A percentile compares a stretch with the other conserved stretches of the same genome.
Conservation (phyloP, 1,284 basidiomycete genomes). For the Cryptococcus sp. region DNA sequence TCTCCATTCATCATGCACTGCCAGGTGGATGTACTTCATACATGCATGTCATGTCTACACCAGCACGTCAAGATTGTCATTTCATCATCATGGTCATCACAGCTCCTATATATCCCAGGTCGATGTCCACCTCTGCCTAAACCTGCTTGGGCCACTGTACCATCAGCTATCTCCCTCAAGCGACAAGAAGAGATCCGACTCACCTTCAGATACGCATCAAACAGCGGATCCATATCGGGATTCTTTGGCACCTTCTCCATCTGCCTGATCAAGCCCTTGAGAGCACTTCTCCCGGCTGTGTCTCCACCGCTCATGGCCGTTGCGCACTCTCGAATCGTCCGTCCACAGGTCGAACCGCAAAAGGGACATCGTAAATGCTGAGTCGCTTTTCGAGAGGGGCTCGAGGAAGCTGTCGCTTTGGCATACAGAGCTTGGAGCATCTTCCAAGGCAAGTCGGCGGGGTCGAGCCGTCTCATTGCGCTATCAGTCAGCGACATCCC, state of each 20-base stretch:
- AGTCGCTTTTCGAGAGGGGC: not conserved
- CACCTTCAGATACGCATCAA: constrained; percentile 4
- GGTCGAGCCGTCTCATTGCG: constrained; percentile 2
- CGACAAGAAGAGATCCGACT: not conserved
- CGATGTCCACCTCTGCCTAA: no score
- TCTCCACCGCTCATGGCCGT: not conserved
- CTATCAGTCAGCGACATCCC: not conserved
- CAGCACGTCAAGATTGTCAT: no score
- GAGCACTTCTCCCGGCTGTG: not conserved
- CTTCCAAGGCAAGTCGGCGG: not conserved
- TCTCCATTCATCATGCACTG: not conserved
- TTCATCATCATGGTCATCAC: no score
- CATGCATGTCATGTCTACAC: no score
- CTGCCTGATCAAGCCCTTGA: not conserved
- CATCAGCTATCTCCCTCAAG: no score
- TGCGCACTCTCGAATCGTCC: constrained; percentile 23
- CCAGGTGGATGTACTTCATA: no score
- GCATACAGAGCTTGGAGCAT: constrained; percentile 2
- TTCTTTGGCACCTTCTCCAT: not conserved
- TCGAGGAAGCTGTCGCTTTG: not conserved
- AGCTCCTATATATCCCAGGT: no score
- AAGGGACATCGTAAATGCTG: constrained; percentile 12
- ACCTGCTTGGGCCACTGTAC: no score
- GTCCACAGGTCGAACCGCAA: constrained; percentile 24
- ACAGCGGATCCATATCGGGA: not conserved